phyloP scores from a whole-genome alignment of 2,329 filamentous ascomycete species.

The Sporothrix globosa region DNA sequence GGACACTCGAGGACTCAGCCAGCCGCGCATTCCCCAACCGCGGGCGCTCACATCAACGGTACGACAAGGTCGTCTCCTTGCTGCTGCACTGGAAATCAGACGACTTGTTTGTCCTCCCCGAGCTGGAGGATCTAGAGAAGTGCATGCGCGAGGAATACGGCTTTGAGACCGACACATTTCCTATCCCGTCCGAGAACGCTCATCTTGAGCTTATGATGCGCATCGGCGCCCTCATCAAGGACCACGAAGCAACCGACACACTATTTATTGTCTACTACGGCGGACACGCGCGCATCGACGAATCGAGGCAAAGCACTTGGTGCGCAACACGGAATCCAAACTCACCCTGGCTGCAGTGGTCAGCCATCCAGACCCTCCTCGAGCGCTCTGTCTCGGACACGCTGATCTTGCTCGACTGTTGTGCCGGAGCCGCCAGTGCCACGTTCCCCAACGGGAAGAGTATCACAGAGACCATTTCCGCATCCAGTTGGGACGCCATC shows the following conservation, averaged over 20 bases:
- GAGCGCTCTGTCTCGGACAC: slow-evolving; percentile 62
- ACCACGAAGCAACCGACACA: slow-evolving; percentile 57
- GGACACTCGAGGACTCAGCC: slow-evolving; percentile 61
- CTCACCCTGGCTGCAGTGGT: slow-evolving; percentile 63
- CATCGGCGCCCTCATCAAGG: slow-evolving; percentile 60
- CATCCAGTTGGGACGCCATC: slow-evolving; percentile 64
- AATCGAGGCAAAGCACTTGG: slow-evolving; percentile 63
- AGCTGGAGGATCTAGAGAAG: slow-evolving; percentile 60
- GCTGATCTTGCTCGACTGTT: slow-evolving; percentile 62
- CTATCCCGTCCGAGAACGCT: slow-evolving; percentile 61
- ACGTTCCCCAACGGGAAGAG: slow-evolving; percentile 62
- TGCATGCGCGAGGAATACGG: slow-evolving; percentile 59
- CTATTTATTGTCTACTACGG: slow-evolving; percentile 63
- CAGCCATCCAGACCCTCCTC: slow-evolving; percentile 62
- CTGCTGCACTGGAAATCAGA: slow-evolving; percentile 62
- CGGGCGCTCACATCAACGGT: slow-evolving; percentile 56
- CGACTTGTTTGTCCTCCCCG: slow-evolving; percentile 61
- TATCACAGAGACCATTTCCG: slow-evolving; percentile 65
- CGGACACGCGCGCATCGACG: slow-evolving; percentile 62
- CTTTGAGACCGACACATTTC: slow-evolving; percentile 61
- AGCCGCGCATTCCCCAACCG: slow-evolving; percentile 60
- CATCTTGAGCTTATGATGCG: slow-evolving; percentile 63
- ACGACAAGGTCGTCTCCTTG: slow-evolving; percentile 58
- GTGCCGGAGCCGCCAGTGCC: slow-evolving; percentile 62
- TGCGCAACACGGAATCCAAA: slow-evolving; percentile 58